Conservation (phyloP, 148 eudicot species). For the Hydrangea macrophylla region DNA sequence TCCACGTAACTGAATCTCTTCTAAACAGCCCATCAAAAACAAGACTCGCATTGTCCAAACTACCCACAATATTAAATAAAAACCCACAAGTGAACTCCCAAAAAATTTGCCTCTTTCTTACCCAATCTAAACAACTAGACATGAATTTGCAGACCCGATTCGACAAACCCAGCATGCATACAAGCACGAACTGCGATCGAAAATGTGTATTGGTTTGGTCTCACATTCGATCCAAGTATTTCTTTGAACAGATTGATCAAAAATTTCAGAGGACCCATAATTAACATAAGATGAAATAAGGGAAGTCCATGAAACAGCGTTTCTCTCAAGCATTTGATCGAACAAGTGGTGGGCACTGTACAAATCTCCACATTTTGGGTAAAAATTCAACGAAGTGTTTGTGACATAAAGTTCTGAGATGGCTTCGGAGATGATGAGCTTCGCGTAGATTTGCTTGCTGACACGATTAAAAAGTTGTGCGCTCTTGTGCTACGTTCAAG, state of each 20-base stretch:
- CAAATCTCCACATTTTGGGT: conserved; percentile 8
- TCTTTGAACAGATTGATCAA: conserved; percentile 10
- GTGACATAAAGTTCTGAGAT: conserved; percentile 1
- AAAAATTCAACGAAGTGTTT: conserved; percentile 14
- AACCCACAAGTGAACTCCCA: conserved; percentile 19
- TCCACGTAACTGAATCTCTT: conserved; percentile 18
- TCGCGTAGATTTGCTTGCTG: conserved; percentile 15
- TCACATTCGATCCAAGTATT: conserved; percentile 12
- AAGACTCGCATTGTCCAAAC: conserved; percentile 8
- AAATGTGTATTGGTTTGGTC: conserved; percentile 19
- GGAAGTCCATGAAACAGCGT: conserved; percentile 18
- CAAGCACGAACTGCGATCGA: conserved; percentile 17
- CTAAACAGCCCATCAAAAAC: conserved; percentile 19
- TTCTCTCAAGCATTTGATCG: conserved; percentile 19
- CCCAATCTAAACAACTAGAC: conserved; percentile 12
- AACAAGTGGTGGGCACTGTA: conserved; percentile 14
- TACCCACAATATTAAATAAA: conserved; percentile 15
- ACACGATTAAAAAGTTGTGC: no score
- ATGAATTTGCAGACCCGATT: conserved; percentile 17
- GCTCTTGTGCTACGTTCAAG: no score
- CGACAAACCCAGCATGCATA: conserved; percentile 8
- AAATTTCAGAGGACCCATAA: conserved; percentile 10
- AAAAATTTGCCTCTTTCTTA: conserved; percentile 16
- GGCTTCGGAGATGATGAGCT: conserved; percentile 1
- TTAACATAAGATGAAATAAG: conserved; percentile 15